Base-by-base conservation (phyloP, 306 rosid genomes). In the Amphicarpaea edgeworthii region DNA sequence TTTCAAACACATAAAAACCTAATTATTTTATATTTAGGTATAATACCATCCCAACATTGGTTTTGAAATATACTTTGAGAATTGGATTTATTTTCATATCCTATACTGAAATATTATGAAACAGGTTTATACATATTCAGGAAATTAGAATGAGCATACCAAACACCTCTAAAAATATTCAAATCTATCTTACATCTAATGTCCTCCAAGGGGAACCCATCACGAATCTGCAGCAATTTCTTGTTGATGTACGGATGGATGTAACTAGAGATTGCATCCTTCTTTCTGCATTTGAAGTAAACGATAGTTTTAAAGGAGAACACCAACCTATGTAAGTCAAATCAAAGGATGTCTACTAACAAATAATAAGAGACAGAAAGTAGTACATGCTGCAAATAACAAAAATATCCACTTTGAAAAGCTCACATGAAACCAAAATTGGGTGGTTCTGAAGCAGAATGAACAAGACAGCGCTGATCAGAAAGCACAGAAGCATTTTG, bases 161-260 rank as follows among this genome's bases (percentile, higher is more conserved):
- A 72, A 77, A 76, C 16, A 38, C 11, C 21, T 42, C 47, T 34
- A 42, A 67, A 84, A 54, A 68, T 58, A 37, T 50, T 83, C 68
- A 77, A 83, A 79, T 68, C 7, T 78, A 68, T 75, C 81, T 87
- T 89, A 60, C 83, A 30, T 72, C 51, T 20, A 65, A 79, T 61
- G 26, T 82, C 80, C 61, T 82, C 77, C n/a, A 73, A 67, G 61
- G 51, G 77, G 82, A 57, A 64, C 62, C 88, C 87, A 50, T 43
- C 78, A 75, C 64, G 84, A 86, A 88, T 80, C 81, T 83, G 86
- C 77, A 70, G 75, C 63, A 83, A 72, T 42, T 82, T 89, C 70
- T 79, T 83, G 20, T 59, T 72, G 65, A 92, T 81, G 76, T 77
- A 82, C 2, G 97, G 96, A 72, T 90, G 98, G 69, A 86, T 77